These are phyloP conservation scores for Citrus medica DNA, from an alignment of 345 rosid species.

Conservation along the genomic window DNA sequence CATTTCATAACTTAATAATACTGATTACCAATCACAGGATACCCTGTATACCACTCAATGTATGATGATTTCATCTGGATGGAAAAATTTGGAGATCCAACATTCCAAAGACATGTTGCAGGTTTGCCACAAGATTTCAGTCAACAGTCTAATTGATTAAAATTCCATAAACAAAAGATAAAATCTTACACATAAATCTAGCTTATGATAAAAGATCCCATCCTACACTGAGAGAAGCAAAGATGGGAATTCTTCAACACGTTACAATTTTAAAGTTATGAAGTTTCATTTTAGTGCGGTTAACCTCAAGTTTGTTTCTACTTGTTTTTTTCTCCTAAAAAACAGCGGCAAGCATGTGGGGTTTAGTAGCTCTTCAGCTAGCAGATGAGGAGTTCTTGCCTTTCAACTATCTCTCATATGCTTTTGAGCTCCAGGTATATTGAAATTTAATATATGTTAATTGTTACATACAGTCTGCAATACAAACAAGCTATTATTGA, in stretches of 20 bases:
- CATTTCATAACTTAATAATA: constrained; percentile 1
- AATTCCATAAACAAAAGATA: not conserved
- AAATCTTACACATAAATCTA: not conserved
- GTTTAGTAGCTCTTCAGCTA: constrained; percentile 67
- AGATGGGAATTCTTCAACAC: not conserved
- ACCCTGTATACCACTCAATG: constrained; percentile 85
- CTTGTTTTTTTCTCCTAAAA: not conserved
- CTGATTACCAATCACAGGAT: constrained; percentile 36
- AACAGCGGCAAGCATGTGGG: constrained; percentile 69
- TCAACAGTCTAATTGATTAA: not conserved
- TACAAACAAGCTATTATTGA: not conserved
- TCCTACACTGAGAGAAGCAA: not conserved
- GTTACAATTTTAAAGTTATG: not conserved
- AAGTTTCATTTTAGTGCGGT: not conserved
- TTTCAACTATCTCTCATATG: constrained; percentile 61
- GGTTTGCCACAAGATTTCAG: constrained; percentile 25
- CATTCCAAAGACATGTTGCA: constrained; percentile 75
- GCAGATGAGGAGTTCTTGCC: constrained; percentile 82
- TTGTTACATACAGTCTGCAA: not conserved
- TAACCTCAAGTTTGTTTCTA: not conserved
- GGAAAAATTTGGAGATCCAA: constrained; percentile 75
- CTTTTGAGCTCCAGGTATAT: constrained; percentile 62
- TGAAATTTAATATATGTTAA: not conserved
- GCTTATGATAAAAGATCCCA: not conserved
- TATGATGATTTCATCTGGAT: constrained; percentile 85